Conservation (phyloP, 345 rosid species). For the Clausena lansium region DNA sequence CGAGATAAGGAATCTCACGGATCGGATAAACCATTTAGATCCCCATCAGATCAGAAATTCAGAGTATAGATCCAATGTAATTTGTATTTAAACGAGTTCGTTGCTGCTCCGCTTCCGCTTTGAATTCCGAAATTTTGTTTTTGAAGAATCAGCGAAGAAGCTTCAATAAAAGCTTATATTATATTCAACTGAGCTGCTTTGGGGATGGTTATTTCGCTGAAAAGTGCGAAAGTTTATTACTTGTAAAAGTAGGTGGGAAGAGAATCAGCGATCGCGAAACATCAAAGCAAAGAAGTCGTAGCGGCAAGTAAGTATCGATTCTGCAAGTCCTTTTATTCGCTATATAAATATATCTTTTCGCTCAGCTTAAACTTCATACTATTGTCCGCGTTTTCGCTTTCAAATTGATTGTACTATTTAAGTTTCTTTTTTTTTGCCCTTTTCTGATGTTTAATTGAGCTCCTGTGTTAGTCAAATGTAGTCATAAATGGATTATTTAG, state of each 20-base stretch:
- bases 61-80: constrained; percentile 1
- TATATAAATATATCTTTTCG: background rate
- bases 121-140: background rate
- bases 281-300: constrained; percentile 15
- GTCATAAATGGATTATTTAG: background rate
- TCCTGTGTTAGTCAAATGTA: background rate
- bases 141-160: background rate
- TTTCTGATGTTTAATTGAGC: background rate
- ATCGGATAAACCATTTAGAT: background rate
- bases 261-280: constrained; percentile 26
- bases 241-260: constrained; percentile 8
- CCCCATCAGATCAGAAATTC: background rate
- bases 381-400: background rate
- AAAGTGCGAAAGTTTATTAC: background rate
- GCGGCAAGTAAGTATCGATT: constrained; percentile 45
- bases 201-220: background rate
- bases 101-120: background rate
- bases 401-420: background rate
- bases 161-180: background rate
- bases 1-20: background rate
- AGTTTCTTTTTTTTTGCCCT: background rate
- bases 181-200: background rate
- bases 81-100: background rate
- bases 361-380: background rate
- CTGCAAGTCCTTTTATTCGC: background rate